phyloP scores from a whole-genome alignment of 2,329 filamentous ascomycete genomes.

The Botrytis sinoallii region DNA sequence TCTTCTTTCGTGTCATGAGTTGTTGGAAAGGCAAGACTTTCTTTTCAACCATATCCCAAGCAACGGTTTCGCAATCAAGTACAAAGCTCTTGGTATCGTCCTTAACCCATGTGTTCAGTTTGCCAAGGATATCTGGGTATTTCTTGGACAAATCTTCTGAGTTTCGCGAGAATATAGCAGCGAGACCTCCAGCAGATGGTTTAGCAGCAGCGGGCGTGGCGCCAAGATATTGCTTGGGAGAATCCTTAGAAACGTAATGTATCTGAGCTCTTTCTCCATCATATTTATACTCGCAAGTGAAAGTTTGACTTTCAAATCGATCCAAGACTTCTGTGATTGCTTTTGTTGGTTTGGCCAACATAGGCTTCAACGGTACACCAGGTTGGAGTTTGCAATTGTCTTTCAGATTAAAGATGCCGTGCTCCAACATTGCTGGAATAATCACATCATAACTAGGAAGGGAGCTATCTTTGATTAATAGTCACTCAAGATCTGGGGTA shows the following conservation, averaged over 20 bases:
- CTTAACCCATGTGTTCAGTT: constrained; percentile 87
- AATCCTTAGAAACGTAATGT: constrained; percentile 86
- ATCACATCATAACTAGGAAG: constrained; percentile 94
- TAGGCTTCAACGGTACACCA: constrained; percentile 92
- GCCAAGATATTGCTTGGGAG: constrained; percentile 65
- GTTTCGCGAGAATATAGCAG: constrained; percentile 94
- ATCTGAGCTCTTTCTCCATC: constrained; percentile 98
- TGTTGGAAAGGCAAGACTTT: constrained; percentile 97
- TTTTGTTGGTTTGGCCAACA: constrained; percentile 98
- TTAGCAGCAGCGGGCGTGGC: constrained; percentile 60
- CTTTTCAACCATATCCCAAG: constrained; percentile 92
- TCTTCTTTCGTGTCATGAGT: constrained; percentile 95
- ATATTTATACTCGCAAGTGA: constrained; percentile 99
- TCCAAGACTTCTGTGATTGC: constrained; percentile 97
- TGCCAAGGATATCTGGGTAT: constrained; percentile 90
- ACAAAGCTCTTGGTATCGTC: constrained; percentile 90
- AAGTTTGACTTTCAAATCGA: constrained; percentile 90
- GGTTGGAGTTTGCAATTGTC: constrained; percentile 89
- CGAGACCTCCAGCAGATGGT: constrained; percentile 56
- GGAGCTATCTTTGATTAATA: constrained; percentile 60
- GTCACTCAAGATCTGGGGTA: too few species aligned
- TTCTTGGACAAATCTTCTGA: constrained; percentile 97
- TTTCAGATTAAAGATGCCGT: constrained; percentile 78
- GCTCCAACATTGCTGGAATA: constrained; percentile 80
- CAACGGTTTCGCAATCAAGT: constrained; percentile 96